phyloP scores from a whole-genome alignment of 148 eudicot species.

The Diospyros kaki region DNA sequence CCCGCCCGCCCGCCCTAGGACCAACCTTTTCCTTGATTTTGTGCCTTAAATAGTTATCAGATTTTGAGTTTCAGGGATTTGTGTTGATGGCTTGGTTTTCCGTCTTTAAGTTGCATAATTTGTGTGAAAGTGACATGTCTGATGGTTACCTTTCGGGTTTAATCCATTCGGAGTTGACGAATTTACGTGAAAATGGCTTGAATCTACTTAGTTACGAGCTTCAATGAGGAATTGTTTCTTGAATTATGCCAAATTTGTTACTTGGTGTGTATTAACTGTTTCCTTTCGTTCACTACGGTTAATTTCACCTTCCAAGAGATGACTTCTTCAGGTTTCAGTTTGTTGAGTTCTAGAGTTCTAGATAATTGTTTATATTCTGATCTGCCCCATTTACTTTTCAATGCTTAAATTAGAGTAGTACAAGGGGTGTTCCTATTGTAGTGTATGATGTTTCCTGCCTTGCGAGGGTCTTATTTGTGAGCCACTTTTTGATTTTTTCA shows the following conservation, averaged over 20 bases:
- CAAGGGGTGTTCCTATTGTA: too few relatives aligned
- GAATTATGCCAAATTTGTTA: conserved; percentile 1
- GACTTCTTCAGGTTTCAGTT: background rate
- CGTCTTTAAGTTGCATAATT: too few relatives aligned
- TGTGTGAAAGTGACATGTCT: background rate
- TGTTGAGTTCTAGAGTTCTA: background rate
- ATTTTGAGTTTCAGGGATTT: too few relatives aligned
- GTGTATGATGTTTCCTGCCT: too few relatives aligned
- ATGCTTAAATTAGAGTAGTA: too few relatives aligned
- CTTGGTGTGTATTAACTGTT: conserved; percentile 9
- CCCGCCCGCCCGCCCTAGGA: background rate
- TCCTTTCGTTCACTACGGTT: background rate
- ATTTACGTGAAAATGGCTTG: background rate
- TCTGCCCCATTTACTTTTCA: too few relatives aligned
- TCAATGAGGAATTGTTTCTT: background rate
- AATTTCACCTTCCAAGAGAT: background rate
- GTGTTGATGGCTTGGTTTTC: too few relatives aligned
- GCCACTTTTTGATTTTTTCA: too few relatives aligned
- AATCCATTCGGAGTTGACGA: background rate
- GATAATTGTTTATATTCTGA: too few relatives aligned
- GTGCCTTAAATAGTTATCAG: too few relatives aligned
- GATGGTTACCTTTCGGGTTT: background rate
- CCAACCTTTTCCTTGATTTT: too few relatives aligned
- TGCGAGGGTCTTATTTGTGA: too few relatives aligned
- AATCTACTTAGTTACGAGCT: background rate